Base-by-base conservation (phyloP, 2,329 filamentous ascomycete species). In the Aspergillus quadrilineatus region DNA sequence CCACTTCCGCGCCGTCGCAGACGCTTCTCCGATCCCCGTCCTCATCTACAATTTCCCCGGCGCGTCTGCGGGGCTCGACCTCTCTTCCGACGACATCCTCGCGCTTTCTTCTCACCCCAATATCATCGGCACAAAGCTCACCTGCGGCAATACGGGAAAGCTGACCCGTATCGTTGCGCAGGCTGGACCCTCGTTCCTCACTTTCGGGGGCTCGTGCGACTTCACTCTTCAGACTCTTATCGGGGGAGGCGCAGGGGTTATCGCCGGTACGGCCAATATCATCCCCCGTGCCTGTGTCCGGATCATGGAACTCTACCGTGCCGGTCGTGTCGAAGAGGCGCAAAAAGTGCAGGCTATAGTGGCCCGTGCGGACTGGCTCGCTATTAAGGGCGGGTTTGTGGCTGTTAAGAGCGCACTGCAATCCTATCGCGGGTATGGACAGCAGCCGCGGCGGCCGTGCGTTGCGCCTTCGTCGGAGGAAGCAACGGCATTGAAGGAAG, bases 351-450 rank as follows among this genome's bases (percentile, higher is more conserved):
- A 96, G 71, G 89, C 88, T 73, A 75, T 87, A n/a, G 82, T 95
- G 60, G 87, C 87, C 66, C 86, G 85, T 69, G 87, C 87, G 32
- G 90, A 95, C 74, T 95, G 90, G 90, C 85, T 87, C 43, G 78
- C 93, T 53, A 94, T 90, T 60, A 92, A 92, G 77, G 81, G 88
- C 0, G 89, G 89, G 45, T 91, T 94, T 65, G 87, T 90, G 1
- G 90, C 89, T n/a, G 94, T 91, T 22, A 95, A 95, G 81, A 85
- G 84, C 63, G 89, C 88, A 9, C 86, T 95, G 65, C 86, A 94
- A 78, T 85, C 79, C 63, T 91, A 91, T 73, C 91, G 85, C 69
- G 90, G 90, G 48, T 95, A 95, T 70, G 90, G 90, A 29, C 89
- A 88, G 3, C 85, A 85, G 71, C 89, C 90, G 4, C 83, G 91